phyloP scores from a whole-genome alignment of 1,139 yeast genomes.

The Protomyces macrosporus region DNA sequence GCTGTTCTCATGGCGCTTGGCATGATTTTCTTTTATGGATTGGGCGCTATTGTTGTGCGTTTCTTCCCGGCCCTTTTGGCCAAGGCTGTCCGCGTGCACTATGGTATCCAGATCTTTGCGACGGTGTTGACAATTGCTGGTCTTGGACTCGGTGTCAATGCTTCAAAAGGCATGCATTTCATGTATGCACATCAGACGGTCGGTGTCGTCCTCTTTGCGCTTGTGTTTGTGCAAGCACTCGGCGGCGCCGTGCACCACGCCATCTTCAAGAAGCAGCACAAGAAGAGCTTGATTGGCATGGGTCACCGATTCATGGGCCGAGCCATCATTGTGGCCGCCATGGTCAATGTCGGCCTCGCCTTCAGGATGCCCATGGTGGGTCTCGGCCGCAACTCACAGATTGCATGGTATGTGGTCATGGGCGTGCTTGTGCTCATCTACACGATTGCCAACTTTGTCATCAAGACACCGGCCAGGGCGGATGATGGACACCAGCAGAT shows the following conservation, averaged over 20 bases:
- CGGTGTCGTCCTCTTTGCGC: conserved; percentile 5
- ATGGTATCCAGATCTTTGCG: neutral
- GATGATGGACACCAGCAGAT: neutral
- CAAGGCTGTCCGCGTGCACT: conserved; percentile 1
- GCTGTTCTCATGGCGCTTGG: conserved; percentile 5
- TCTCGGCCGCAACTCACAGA: neutral
- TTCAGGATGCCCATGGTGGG: conserved; percentile 5
- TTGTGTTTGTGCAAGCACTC: neutral
- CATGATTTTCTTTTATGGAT: neutral
- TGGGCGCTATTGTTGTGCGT: conserved; percentile 1
- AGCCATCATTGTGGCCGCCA: neutral
- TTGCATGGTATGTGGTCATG: conserved; percentile 12
- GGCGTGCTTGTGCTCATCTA: neutral
- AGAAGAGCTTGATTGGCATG: neutral
- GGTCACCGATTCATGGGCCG: conserved; percentile 2
- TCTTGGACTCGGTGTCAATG: neutral
- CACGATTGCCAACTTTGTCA: conserved; percentile 3
- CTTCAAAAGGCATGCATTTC: neutral
- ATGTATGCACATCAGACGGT: conserved; percentile 5
- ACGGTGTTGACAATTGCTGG: neutral
- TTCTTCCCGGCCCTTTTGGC: conserved; percentile 1
- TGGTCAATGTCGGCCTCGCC: conserved; percentile 4
- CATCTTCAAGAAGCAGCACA: neutral
- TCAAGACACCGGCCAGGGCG: neutral
- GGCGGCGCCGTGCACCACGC: neutral